Conservation (phyloP, 176 grass and related monocot species). For the Aegilops longissima region DNA sequence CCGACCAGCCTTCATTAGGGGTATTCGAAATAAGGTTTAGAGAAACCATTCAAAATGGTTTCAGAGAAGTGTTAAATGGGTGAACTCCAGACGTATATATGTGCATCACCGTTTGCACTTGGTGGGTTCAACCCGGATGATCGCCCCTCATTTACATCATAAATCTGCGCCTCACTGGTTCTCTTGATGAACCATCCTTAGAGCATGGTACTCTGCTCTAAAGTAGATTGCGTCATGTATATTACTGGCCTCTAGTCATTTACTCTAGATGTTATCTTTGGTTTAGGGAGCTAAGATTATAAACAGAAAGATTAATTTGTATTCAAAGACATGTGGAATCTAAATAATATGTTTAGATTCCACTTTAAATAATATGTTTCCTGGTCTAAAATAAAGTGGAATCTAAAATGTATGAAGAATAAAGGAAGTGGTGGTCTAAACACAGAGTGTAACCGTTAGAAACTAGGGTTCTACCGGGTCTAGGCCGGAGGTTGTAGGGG, state of each 20-base stretch:
- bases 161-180: background rate
- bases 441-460: background rate
- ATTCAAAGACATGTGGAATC: background rate
- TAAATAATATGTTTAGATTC: background rate
- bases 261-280: background rate
- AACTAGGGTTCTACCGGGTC: no score
- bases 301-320: background rate
- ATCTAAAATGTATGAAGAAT: background rate
- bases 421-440: background rate
- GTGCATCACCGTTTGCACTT: background rate
- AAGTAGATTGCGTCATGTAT: background rate
- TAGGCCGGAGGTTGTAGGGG: no score
- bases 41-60: background rate
- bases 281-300: background rate
- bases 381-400: no score
- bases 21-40: background rate
- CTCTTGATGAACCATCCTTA: background rate
- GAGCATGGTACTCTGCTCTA: background rate
- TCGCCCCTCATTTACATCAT: constrained; percentile 1
- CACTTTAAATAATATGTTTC: no score
- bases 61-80: background rate
- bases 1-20: background rate
- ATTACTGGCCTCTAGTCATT: background rate
- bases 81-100: background rate
- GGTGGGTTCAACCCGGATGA: background rate